These are phyloP conservation scores for Periconia macrospinosa DNA, from an alignment of 2,329 filamentous ascomycete species.

Conservation along the genomic window DNA sequence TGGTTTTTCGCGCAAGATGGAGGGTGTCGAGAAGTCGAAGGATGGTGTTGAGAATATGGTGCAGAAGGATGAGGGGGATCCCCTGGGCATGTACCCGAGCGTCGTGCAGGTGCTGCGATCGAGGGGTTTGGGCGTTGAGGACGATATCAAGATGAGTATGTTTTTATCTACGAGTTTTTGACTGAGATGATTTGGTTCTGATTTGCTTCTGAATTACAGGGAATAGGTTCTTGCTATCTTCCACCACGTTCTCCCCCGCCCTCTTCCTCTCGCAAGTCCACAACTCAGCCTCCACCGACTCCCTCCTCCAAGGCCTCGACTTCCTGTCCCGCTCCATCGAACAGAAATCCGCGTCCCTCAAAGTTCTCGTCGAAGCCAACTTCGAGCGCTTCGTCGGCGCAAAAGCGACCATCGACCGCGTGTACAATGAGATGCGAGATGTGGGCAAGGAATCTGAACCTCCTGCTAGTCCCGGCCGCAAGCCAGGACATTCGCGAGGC, in stretches of 20 bases:
- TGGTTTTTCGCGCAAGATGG: conserved; percentile 68
- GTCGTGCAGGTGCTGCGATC: conserved; percentile 79
- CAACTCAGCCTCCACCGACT: conserved; percentile 78
- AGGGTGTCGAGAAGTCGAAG: conserved; percentile 68
- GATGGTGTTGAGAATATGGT: conserved; percentile 76
- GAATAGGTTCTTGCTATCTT: conserved; percentile 93
- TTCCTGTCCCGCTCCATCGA: conserved; percentile 90
- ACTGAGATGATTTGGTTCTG: neutral
- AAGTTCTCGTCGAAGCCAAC: conserved; percentile 94
- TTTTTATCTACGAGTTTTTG: conserved; percentile 18
- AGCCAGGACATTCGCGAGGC: conserved; percentile 64
- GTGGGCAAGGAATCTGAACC: conserved; percentile 60
- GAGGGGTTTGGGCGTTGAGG: conserved; percentile 78
- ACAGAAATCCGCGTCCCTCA: conserved; percentile 94
- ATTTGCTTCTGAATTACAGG: conserved; percentile 49
- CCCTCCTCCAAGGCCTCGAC: conserved; percentile 79
- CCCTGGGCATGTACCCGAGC: conserved; percentile 83
- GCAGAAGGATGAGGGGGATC: conserved; percentile 90
- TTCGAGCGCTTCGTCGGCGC: conserved; percentile 98
- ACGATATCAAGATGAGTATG: conserved; percentile 76
- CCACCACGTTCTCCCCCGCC: conserved; percentile 90
- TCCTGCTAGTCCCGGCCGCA: conserved; percentile 45
- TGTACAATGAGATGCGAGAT: conserved; percentile 91
- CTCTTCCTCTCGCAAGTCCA: conserved; percentile 93
- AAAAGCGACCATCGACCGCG: conserved; percentile 97